Percentiles rank a stretch among this genome's conserved stretches.
phyloP scores from a whole-genome alignment of 768 basidiomycete genomes.

The Pluteus cervinus region DNA sequence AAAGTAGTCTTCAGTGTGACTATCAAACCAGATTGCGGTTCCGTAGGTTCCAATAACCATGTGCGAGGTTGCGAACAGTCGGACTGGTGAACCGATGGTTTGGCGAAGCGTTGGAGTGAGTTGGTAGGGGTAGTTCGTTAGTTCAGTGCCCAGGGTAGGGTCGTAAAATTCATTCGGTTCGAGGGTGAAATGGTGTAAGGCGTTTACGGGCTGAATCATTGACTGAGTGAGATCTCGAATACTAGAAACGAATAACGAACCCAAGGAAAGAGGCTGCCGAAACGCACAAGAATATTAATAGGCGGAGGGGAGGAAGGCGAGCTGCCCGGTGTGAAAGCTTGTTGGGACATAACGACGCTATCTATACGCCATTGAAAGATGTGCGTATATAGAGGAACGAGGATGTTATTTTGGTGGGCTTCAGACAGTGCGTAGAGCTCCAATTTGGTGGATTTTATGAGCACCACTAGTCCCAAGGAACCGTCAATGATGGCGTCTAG shows the following conservation, averaged over 20 bases:
- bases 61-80: conserved; percentile 48
- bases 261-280: conserved; percentile 55
- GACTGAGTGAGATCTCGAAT: background rate
- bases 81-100: conserved; percentile 48
- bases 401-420: too few species aligned
- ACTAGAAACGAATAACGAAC: conserved; percentile 15
- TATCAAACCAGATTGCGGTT: conserved; percentile 64
- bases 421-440: too few species aligned
- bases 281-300: conserved; percentile 54
- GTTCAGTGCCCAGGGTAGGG: conserved; percentile 13
- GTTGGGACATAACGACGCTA: conserved; percentile 35
- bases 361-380: conserved; percentile 47
- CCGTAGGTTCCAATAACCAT: conserved; percentile 52
- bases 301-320: too few species aligned
- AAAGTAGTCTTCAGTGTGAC: conserved; percentile 46
- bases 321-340: too few species aligned
- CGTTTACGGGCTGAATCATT: conserved; percentile 46
- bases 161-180: conserved; percentile 35
- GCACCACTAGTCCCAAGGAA: too few species aligned
- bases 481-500: too few species aligned
- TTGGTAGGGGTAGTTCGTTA: conserved; percentile 41
- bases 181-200: conserved; percentile 58
- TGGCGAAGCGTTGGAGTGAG: conserved; percentile 28
- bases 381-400: too few species aligned
- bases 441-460: too few species aligned